Evolutionary conservation across 257 asterid genomes (phyloP), one percentile per base, ranked within the genome.

Genomic region (Euphrasia confusa): DNA sequence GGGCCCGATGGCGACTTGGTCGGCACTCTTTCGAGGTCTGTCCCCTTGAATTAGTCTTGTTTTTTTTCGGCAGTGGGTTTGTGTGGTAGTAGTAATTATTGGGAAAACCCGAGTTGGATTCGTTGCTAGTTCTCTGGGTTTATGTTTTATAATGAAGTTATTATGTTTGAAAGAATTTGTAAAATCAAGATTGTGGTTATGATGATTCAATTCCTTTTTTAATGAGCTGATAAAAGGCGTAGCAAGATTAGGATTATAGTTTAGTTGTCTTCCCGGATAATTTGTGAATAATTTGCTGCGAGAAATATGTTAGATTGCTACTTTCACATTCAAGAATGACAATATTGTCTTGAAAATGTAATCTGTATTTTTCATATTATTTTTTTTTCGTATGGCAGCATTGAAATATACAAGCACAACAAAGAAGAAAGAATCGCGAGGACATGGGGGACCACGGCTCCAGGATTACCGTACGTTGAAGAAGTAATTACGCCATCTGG

Each of bases 391-490:
- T 68, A 50, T 63, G 39, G 58, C 83, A 88, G 96, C 78, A 73
- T 37, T 37, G 42, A 37, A 37, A 37, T 37, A 37, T 37, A 8
- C 42, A 88, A 88, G 80, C 93, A 88, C 50, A 79, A 85, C 77
- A 88, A 86, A 79, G 96, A 88, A 75, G 96, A 88, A 71, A 81
- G 95, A 69, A 85, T 85, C 59, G 95, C 95, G 10, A 79, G 96
- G 72, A 88, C 95, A 14, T 88, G 96, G 96, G 96, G 96, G 27
- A 80, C 80, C 60, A 88, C 85, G 26, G 86, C 95, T 61, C 90
- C 90, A 1, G 90, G 96, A 11, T 72, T 88, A 69, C 96, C 96
- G 2, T 88, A 88, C 54, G 95, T 88, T 7, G 95, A 88, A 76
- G 93, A 88, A 79, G 92, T 76, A 40, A 82, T 88, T 33, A 65